These are phyloP conservation scores for Mucor piriformis DNA, from an alignment of 371 early-diverging fungal species.

Conservation along the genomic window DNA sequence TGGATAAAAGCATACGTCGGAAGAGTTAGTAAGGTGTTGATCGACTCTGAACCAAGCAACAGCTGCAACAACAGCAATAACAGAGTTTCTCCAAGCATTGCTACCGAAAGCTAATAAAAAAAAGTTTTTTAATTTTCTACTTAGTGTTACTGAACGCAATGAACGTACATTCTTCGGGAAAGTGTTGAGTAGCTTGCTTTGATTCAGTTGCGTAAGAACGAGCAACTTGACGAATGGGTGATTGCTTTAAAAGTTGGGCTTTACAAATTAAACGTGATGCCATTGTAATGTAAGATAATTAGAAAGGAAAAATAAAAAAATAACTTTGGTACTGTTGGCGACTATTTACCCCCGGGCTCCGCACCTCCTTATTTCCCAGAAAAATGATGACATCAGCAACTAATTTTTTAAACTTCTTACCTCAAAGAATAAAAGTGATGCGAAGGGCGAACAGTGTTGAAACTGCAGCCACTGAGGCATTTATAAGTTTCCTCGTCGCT, in stretches of 20 bases:
- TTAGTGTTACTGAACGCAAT: background rate
- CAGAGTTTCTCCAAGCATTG: conserved; percentile 48
- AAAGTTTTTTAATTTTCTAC: background rate
- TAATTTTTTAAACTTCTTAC: too few species aligned
- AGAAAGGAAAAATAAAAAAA: background rate
- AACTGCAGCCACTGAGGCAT: too few species aligned
- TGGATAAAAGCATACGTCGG: conserved; percentile 23
- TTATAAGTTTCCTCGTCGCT: too few species aligned
- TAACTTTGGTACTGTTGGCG: background rate
- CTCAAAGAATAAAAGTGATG: too few species aligned
- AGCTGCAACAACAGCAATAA: conserved; percentile 43
- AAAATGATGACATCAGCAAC: too few species aligned
- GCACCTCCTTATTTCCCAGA: too few species aligned
- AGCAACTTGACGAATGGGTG: conserved; percentile 20
- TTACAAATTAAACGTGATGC: conserved; percentile 29
- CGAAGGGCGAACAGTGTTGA: too few species aligned
- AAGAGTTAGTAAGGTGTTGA: conserved; percentile 34
- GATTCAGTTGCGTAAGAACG: conserved; percentile 28
- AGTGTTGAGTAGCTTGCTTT: conserved; percentile 23
- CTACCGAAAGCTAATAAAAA: conserved; percentile 35
- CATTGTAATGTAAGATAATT: conserved; percentile 24
- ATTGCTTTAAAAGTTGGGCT: conserved; percentile 16
- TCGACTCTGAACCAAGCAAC: conserved; percentile 46
- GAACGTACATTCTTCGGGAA: conserved; percentile 25
- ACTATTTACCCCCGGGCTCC: conserved; percentile 1